Evolutionary conservation across 1,139 yeast species (phyloP).

Genomic region (Hansenula sp.): DNA sequence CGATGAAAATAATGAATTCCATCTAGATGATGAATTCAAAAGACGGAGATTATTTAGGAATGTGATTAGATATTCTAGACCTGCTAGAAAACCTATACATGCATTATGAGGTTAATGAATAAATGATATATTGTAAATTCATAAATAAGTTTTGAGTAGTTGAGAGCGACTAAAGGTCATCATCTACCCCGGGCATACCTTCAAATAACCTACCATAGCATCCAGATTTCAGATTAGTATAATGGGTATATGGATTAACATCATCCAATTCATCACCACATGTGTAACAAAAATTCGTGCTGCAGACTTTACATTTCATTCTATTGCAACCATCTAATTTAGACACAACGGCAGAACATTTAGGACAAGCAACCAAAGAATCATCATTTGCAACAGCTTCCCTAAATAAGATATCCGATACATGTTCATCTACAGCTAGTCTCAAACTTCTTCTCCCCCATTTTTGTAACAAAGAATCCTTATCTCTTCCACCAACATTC

Average conservation of each 20-base stretch:
- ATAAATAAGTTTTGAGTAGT: no score
- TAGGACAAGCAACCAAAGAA: conserved; percentile 49
- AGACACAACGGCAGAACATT: conserved; percentile 51
- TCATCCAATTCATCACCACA: conserved; percentile 44
- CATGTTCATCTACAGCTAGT: conserved; percentile 40
- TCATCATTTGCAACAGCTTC: conserved; percentile 39
- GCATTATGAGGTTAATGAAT: conserved; percentile 1
- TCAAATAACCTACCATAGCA: conserved; percentile 55
- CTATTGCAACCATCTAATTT: conserved; percentile 66
- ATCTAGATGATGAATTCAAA: conserved; percentile 52
- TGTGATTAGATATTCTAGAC: conserved; percentile 45
- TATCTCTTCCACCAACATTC: conserved; percentile 27
- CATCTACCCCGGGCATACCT: conserved; percentile 42
- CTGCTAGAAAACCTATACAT: conserved; percentile 32
- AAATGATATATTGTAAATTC: background rate
- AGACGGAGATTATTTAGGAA: conserved; percentile 52
- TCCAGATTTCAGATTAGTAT: conserved; percentile 33
- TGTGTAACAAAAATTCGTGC: conserved; percentile 49
- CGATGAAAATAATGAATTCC: conserved; percentile 43
- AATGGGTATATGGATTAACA: conserved; percentile 53
- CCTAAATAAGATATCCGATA: conserved; percentile 46
- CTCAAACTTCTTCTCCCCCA: conserved; percentile 47
- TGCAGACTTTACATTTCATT: conserved; percentile 56
- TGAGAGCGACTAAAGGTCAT: no score
- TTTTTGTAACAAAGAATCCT: conserved; percentile 36